A percentile compares a stretch with the other conserved stretches of the same genome.
Conservation (phyloP, 371 early-diverging fungal species). For the Parasitella parasitica region DNA sequence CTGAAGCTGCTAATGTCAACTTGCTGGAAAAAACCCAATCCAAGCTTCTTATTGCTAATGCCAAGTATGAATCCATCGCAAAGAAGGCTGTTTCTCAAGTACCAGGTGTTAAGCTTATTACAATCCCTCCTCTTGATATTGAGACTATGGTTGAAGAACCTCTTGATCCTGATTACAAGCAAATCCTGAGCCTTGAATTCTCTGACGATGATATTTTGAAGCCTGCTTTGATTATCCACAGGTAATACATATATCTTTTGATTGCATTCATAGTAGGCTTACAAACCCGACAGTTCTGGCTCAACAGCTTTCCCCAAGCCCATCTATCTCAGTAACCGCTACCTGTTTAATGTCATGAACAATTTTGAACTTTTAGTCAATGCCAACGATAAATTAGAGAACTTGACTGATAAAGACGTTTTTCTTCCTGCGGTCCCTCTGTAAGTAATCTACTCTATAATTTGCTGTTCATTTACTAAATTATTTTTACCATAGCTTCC, state of each 20-base stretch:
- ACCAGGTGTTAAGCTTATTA: background rate
- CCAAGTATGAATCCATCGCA: slow-evolving; percentile 19
- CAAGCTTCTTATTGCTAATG: slow-evolving; percentile 12
- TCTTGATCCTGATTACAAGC: background rate
- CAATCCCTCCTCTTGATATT: slow-evolving; percentile 8
- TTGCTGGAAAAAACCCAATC: slow-evolving; percentile 25
- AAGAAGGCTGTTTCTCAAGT: background rate
- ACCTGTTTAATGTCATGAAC: slow-evolving; percentile 1
- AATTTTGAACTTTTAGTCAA: background rate
- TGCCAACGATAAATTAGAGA: too few relatives aligned
- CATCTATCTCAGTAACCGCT: slow-evolving; percentile 20
- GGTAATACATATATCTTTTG: too few relatives aligned
- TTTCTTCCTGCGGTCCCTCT: slow-evolving; percentile 8
- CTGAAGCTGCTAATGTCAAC: slow-evolving; percentile 25
- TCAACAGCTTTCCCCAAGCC: slow-evolving; percentile 28
- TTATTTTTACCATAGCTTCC: slow-evolving; percentile 10
- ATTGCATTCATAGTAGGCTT: too few relatives aligned
- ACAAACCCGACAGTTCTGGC: too few relatives aligned
- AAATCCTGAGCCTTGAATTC: background rate
- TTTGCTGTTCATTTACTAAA: background rate
- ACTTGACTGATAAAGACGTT: background rate
- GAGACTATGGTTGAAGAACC: slow-evolving; percentile 11
- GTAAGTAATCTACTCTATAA: slow-evolving; percentile 4
- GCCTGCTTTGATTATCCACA: slow-evolving; percentile 19
- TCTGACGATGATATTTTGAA: slow-evolving; percentile 13